Percentiles rank a stretch among this genome's conserved stretches.
Conservation (phyloP, 176 grass and related monocot genomes). For the Eleusine indica region DNA sequence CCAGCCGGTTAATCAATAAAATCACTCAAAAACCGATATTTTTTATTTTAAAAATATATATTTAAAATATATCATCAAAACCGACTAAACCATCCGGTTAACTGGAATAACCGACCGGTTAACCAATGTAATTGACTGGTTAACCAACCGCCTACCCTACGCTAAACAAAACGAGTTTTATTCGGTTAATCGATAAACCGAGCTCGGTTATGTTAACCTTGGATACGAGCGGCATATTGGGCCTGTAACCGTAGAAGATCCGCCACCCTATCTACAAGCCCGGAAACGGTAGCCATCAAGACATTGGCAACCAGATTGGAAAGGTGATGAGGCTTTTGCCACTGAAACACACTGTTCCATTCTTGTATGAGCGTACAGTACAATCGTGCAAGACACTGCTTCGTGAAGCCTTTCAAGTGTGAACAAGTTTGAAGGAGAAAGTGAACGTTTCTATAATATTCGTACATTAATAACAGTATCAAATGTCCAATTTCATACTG, state of each 20-base stretch:
- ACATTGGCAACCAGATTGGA: conserved; percentile 11
- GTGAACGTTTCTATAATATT: background rate
- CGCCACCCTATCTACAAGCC: background rate
- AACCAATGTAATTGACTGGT: too few relatives aligned
- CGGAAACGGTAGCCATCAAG: conserved; percentile 12
- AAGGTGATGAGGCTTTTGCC: background rate
- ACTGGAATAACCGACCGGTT: too few relatives aligned
- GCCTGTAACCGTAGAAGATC: conserved; percentile 19
- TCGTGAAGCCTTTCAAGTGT: background rate
- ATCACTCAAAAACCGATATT: too few relatives aligned
- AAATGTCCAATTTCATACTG: background rate
- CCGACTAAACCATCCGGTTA: too few relatives aligned
- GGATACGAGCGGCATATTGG: background rate
- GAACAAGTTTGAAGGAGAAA: background rate
- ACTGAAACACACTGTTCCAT: background rate
- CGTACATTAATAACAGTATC: background rate
- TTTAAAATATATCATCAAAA: too few relatives aligned
- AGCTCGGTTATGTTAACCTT: too few relatives aligned
- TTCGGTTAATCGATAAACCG: too few relatives aligned
- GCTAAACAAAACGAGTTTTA: too few relatives aligned
- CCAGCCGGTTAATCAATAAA: too few relatives aligned
- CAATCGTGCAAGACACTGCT: background rate
- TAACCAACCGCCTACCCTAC: too few relatives aligned
- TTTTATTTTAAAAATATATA: too few relatives aligned
- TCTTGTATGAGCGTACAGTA: background rate